Base-by-base conservation (phyloP, 352 stramenopile species). In the Hyaloperonospora brassicae region DNA sequence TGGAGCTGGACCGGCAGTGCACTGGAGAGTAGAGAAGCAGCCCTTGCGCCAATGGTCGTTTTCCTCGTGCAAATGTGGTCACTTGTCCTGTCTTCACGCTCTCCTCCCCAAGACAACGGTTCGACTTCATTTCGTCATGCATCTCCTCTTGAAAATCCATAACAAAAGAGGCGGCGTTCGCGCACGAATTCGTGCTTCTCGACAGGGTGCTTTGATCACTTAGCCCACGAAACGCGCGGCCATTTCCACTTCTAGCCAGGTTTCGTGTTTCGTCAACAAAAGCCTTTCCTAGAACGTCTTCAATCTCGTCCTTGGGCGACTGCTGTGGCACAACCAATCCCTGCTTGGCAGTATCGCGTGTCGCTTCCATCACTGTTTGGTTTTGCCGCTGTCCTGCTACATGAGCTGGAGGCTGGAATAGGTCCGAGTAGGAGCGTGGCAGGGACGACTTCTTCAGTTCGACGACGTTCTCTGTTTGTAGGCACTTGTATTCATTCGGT, bases 391-490 rank as follows among this genome's bases (percentile, higher is more conserved):
- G 62, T n/a, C 62, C 57, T 27, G 72, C 53, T n/a, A 64, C 57
- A 14, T 68, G 63, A 1, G 62, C 67, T 0, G 75, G 76, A 2
- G 76, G 86, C 41, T 72, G 64, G 40, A 84, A 87, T 11, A 76
- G 73, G 25, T 89, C 79, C 17, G 75, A 86, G 50, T 69, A 76
- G 3, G 79, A 89, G 13, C 77, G 66, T 8, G 76, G 73, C 11
- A 87, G 51, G 1, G 53, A 59, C 22, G 64, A 53, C 23, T 70
- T 62, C 24, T 67, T 55, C 24, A 70, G 36, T 40, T 67, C 62
- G 52, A 57, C 41, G 5, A 63, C 48, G 10, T 58, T 62, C 30
- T 57, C 54, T 1, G 31, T 47, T 47, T 25, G 41, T 35, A 38
- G 27, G 35, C 38, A 41, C 40, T 62, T 46, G 2, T 64, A 39